phyloP scores from a whole-genome alignment of 164 flowering plant species.

The Akebia trifoliata region DNA sequence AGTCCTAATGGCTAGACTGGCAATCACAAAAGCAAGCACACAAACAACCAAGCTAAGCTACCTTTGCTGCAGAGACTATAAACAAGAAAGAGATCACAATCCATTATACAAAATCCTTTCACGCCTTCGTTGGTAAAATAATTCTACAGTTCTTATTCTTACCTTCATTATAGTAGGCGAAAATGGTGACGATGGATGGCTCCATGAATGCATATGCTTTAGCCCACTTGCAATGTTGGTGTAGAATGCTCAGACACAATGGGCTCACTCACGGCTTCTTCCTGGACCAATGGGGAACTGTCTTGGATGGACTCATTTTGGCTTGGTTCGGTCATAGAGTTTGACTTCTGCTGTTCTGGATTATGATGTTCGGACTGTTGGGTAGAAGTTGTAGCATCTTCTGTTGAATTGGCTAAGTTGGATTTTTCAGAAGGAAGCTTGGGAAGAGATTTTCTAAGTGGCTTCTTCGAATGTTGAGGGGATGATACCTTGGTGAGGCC shows the following conservation, averaged over 20 bases:
- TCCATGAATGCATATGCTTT: background rate
- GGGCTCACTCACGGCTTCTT: no score
- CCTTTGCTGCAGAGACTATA: constrained; percentile 14
- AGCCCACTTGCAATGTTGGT: constrained; percentile 6
- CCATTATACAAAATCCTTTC: constrained; percentile 16
- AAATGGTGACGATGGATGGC: constrained; percentile 2
- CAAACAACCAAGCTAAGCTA: constrained; percentile 1
- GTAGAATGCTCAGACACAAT: no score
- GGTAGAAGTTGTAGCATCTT: constrained; percentile 21
- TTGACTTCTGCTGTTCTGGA: no score
- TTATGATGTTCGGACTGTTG: constrained; percentile 11
- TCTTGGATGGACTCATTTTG: constrained; percentile 18
- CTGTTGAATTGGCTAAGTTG: constrained; percentile 28
- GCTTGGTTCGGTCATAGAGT: constrained; percentile 16
- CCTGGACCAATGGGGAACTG: no score
- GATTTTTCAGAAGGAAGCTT: constrained; percentile 70
- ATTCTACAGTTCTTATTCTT: constrained; percentile 8
- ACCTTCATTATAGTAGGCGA: constrained; percentile 8
- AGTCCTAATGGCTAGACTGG: constrained; percentile 15
- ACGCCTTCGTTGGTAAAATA: background rate
- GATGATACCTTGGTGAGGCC: constrained; percentile 31
- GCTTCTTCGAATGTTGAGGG: constrained; percentile 45
- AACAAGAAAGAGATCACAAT: constrained; percentile 14
- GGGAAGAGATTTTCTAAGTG: constrained; percentile 80
- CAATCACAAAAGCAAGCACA: constrained; percentile 9